These are phyloP conservation scores for Pichia kluyveri DNA, from an alignment of 805 yeast genomes.

Conservation along the genomic window DNA sequence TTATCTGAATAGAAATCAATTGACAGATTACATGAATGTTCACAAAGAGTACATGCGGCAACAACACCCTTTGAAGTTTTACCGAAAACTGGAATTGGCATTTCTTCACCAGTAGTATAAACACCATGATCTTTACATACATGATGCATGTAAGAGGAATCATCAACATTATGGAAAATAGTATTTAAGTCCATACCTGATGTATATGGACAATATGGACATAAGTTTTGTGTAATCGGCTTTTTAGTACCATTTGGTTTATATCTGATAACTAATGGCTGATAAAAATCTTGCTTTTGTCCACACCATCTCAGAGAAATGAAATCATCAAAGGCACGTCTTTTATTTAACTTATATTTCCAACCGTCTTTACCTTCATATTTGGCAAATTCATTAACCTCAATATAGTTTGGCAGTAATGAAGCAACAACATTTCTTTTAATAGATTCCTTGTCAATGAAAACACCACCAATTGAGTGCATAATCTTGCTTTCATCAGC, in stretches of 20 bases:
- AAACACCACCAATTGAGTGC: background rate
- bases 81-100: slow-evolving; percentile 19
- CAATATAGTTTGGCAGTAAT: background rate
- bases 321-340: background rate
- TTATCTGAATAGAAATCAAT: background rate
- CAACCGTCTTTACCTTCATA: background rate
- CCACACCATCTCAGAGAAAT: background rate
- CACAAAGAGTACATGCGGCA: slow-evolving; percentile 2
- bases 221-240: slow-evolving; percentile 6
- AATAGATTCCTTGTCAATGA: background rate
- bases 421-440: background rate
- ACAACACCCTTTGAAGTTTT: background rate
- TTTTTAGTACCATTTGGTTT: background rate
- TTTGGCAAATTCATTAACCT: background rate
- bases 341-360: background rate
- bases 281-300: background rate
- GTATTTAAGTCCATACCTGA: background rate
- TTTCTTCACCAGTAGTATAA: slow-evolving; percentile 22
- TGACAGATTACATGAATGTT: too few relatives aligned
- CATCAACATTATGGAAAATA: slow-evolving; percentile 17
- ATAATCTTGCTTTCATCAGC: background rate
- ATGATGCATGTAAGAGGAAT: slow-evolving; percentile 16
- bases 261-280: background rate
- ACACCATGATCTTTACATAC: slow-evolving; percentile 28
- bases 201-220: slow-evolving; percentile 23